Evolutionary conservation across 495 filamentous ascomycete species (phyloP).

Genomic region (Neurospora intermedia): DNA sequence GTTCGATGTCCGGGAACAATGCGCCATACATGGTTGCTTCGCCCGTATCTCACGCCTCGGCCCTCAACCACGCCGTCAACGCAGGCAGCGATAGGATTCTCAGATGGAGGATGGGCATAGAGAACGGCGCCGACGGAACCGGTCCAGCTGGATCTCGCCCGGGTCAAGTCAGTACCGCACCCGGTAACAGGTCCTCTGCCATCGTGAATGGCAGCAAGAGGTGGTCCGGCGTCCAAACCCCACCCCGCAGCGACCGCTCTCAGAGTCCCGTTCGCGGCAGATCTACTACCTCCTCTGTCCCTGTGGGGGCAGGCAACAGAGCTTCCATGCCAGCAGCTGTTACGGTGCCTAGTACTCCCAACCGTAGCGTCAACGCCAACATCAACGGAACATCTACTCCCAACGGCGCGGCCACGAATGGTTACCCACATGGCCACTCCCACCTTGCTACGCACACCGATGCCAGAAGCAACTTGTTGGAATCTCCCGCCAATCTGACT

Average conservation of each 20-base stretch:
- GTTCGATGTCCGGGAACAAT: constrained; percentile 31
- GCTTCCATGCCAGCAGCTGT: constrained; percentile 1
- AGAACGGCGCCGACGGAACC: constrained; percentile 18
- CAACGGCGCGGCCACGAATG: background rate
- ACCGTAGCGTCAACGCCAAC: background rate
- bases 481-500: background rate
- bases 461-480: background rate
- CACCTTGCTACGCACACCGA: background rate
- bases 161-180: background rate
- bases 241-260: constrained; percentile 36
- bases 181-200: constrained; percentile 17
- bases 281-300: constrained; percentile 21
- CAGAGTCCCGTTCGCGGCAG: constrained; percentile 36
- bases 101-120: constrained; percentile 78
- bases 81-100: constrained; percentile 71
- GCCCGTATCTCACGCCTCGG: constrained; percentile 19
- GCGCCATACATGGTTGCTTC: constrained; percentile 4
- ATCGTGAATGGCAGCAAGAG: constrained; percentile 15
- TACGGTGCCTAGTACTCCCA: background rate
- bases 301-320: constrained; percentile 22
- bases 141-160: background rate
- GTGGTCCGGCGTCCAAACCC: constrained; percentile 7
- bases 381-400: background rate
- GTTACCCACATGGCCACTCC: background rate
- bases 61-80: constrained; percentile 29